phyloP scores from a whole-genome alignment of 2,329 filamentous ascomycete species.

The Nannizziopsis barbatae region DNA sequence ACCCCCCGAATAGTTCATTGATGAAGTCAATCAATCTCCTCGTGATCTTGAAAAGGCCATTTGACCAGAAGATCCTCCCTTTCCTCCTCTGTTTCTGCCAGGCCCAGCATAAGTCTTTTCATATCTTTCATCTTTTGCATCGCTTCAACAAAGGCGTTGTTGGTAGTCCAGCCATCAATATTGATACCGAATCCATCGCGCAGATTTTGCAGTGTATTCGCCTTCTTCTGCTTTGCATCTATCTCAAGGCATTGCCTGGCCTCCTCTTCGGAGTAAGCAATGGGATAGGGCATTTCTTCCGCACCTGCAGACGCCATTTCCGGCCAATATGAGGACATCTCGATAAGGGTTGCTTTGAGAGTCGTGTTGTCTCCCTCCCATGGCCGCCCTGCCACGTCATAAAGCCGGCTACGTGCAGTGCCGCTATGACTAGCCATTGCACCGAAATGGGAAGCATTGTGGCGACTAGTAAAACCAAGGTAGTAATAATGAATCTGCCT shows the following conservation, averaged over 20 bases:
- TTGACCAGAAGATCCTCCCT: no score
- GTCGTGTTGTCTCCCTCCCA: conserved; percentile 24
- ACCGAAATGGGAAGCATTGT: conserved; percentile 20
- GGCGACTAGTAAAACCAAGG: conserved; percentile 19
- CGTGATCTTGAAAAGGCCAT: no score
- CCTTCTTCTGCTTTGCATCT: conserved; percentile 16
- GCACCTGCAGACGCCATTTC: conserved; percentile 9
- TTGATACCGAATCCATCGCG: no score
- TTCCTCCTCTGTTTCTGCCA: no score
- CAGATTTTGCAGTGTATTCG: conserved; percentile 7
- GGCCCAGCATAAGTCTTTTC: conserved; percentile 16
- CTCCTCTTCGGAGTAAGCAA: conserved; percentile 19
- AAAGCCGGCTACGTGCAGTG: conserved; percentile 21
- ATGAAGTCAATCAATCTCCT: no score
- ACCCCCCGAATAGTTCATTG: no score
- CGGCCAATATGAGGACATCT: conserved; percentile 19
- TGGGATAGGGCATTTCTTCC: conserved; percentile 12
- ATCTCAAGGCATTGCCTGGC: conserved; percentile 11
- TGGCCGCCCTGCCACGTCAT: conserved; percentile 17
- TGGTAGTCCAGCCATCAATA: no score
- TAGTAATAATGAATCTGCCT: conserved; percentile 22
- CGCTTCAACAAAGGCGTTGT: no score
- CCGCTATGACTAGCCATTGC: conserved; percentile 15
- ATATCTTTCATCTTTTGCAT: conserved; percentile 18
- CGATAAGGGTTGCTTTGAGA: conserved; percentile 20